phyloP scores from a whole-genome alignment of 257 asterid genomes.

The Leonotis leonurus region DNA sequence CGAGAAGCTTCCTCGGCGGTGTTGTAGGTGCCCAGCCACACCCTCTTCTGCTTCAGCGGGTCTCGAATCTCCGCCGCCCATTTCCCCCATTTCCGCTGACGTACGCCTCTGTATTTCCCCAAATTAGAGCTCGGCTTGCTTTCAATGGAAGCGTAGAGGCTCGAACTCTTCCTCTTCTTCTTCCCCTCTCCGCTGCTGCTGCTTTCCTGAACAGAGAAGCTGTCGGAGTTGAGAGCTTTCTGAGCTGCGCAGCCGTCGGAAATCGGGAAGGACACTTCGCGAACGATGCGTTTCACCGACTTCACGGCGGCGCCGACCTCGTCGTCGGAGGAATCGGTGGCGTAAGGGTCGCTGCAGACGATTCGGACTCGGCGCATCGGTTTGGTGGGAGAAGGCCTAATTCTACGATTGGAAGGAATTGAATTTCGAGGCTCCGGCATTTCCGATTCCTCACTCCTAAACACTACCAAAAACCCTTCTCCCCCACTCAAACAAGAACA shows the following conservation, averaged over 20 bases:
- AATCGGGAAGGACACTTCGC: constrained; percentile 39
- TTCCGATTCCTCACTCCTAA: background rate
- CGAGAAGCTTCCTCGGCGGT: constrained; percentile 69
- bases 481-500: constrained; percentile 40
- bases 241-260: background rate
- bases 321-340: constrained; percentile 86
- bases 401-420: constrained; percentile 11
- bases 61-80: constrained; percentile 97
- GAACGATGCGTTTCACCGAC: constrained; percentile 43
- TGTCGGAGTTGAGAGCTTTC: constrained; percentile 24
- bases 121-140: constrained; percentile 11
- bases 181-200: constrained; percentile 22
- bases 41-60: constrained; percentile 54
- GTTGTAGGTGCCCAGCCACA: constrained; percentile 77
- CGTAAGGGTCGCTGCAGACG: constrained; percentile 69
- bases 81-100: constrained; percentile 89
- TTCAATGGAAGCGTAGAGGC: too few species aligned
- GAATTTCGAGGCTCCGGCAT: constrained; percentile 43
- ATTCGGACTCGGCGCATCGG: constrained; percentile 48
- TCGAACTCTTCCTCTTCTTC: constrained; percentile 18
- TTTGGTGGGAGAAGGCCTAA: constrained; percentile 11
- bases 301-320: constrained; percentile 38
- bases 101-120: constrained; percentile 55
- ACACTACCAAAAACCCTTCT: constrained; percentile 18
- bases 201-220: constrained; percentile 44